phyloP scores from a whole-genome alignment of 2,329 filamentous ascomycete species.

The Pyrenophora teres region DNA sequence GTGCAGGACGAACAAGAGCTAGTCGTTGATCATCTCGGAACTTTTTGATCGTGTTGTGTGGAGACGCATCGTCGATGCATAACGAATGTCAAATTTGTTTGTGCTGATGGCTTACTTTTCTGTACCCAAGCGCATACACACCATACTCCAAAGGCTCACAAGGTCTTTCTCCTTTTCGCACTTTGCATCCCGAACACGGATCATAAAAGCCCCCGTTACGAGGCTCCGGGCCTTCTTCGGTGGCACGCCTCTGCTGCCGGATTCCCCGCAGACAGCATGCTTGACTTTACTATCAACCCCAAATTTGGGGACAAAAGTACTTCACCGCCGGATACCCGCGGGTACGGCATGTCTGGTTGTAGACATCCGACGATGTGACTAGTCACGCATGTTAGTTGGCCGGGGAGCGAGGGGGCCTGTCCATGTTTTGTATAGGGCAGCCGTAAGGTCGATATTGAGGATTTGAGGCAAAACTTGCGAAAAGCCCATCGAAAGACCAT shows the following conservation, averaged over 20 bases:
- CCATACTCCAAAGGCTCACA: not conserved
- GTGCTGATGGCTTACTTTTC: too few relatives aligned
- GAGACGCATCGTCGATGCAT: not conserved
- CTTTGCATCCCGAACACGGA: not conserved
- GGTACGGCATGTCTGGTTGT: not conserved
- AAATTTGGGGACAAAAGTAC: not conserved
- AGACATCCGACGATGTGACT: too few relatives aligned
- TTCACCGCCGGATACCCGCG: conserved; percentile 1
- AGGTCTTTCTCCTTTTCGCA: not conserved
- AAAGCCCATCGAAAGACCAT: too few relatives aligned
- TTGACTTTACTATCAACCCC: not conserved
- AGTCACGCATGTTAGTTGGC: too few relatives aligned
- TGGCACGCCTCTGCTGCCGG: not conserved
- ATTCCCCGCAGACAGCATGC: conserved; percentile 2
- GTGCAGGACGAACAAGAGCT: conserved; percentile 15
- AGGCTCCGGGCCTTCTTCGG: conserved; percentile 4
- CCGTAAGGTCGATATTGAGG: too few relatives aligned
- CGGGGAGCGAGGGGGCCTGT: too few relatives aligned
- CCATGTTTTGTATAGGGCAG: too few relatives aligned
- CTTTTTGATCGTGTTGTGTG: conserved; percentile 5
- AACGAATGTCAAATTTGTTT: too few relatives aligned
- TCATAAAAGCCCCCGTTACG: not conserved
- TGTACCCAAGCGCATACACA: too few relatives aligned
- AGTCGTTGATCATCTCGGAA: conserved; percentile 12
- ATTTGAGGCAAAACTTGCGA: too few relatives aligned